phyloP scores from a whole-genome alignment of 2,329 filamentous ascomycete genomes.

The Fusarium domesticum region DNA sequence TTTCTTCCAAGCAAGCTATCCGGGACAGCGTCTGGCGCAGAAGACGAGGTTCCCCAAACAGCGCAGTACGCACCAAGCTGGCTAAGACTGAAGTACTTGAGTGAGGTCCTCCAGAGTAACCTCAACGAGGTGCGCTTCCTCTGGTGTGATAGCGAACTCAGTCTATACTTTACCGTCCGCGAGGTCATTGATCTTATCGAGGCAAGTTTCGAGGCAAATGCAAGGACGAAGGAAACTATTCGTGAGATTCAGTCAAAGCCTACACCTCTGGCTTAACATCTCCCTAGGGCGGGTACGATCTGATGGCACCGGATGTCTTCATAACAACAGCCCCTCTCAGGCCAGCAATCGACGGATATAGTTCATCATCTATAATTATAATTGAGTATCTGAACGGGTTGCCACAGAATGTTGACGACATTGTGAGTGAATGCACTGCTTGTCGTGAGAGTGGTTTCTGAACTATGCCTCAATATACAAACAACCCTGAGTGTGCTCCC shows the following conservation, averaged over 20 bases:
- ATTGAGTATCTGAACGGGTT: too few species aligned
- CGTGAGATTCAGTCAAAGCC: constrained; percentile 55
- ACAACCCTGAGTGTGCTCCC: too few species aligned
- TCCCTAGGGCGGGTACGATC: neutral
- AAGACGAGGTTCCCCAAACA: constrained; percentile 50
- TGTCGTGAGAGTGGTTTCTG: too few species aligned
- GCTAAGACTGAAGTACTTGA: constrained; percentile 62
- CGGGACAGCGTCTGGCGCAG: constrained; percentile 21
- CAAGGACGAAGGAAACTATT: constrained; percentile 55
- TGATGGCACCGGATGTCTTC: neutral
- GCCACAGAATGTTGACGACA: too few species aligned
- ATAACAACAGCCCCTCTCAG: neutral
- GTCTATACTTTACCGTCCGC: constrained; percentile 57
- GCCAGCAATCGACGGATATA: neutral
- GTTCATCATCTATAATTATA: too few species aligned
- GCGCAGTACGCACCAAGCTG: constrained; percentile 60
- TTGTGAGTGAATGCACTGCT: too few species aligned
- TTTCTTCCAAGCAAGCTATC: constrained; percentile 49
- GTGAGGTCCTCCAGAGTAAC: constrained; percentile 64
- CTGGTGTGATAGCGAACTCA: constrained; percentile 65
- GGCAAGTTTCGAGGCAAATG: constrained; percentile 63
- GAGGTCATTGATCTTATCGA: constrained; percentile 62
- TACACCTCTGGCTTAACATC: constrained; percentile 33
- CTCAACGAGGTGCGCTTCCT: constrained; percentile 60
- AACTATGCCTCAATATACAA: too few species aligned